Evolutionary conservation across 1,284 basidiomycete species (phyloP), one percentile per base, ranked within the genome.

Genomic region (Moniliophthora roreri): DNA sequence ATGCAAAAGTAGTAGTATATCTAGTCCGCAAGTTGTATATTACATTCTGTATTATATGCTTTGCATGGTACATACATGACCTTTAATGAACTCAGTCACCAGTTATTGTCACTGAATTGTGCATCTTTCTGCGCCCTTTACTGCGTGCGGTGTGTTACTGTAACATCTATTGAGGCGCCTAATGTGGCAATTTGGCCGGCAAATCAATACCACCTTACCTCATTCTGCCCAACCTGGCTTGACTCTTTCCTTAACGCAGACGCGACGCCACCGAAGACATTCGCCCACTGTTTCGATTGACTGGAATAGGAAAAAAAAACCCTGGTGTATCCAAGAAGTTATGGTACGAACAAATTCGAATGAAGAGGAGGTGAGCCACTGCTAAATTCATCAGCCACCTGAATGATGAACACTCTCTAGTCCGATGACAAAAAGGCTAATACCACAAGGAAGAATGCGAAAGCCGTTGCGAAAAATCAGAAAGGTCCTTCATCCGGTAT

Each of bases 351-450:
- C 49, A 41, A 50, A 21, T 21, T 36, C 23, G 37, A 28, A 39
- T 16, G 49, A 50, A 20, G 49, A 50, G 37, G 49, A 38, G 41
- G 49, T 28, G n/a, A 24, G 4, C 24, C n/a, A 23, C 13, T 13
- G 20, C 10, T 7, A 20, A 40, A 21, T 23, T 20, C 37, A 36
- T 32, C 16, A 28, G 44, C 44, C 26, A 26, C 44, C 4, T 4
- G 13, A 7, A 9, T 32, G 10, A 46, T n/a, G 21, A 13, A 26
- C 9, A 42, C 45, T 28, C 49, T 38, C 7, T 48, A 77, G 73
- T 62, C 66, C 36, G 78, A 79, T 48, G 76, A 78, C 64, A 80
- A 74, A 68, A 79, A 77, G 63, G 77, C 80, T 45, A 53, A 70
- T 10, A 68, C 73, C 41, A 74, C 70, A 64, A 78, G 74, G 67